Base-by-base conservation (phyloP, 306 rosid species). In the Cucurbita ficifolia region DNA sequence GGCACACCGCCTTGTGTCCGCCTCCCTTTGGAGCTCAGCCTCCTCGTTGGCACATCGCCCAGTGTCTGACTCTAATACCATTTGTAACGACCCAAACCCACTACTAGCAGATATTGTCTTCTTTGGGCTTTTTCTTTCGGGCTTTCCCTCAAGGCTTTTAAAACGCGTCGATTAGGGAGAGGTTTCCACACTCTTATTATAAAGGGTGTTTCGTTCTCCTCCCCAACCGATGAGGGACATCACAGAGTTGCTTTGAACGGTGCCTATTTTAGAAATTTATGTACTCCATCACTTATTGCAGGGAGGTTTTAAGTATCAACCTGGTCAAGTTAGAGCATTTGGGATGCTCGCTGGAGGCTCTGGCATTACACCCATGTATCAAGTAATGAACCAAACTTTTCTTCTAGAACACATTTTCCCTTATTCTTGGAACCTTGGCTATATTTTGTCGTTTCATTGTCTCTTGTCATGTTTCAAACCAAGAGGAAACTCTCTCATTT, bases 271-370 rank as follows among this genome's bases (percentile, higher is more conserved):
- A 17, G 50, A 45, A 60, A 72, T 70, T 52, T 65, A 45, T 48
- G 18, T 73, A 39, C 19, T 56, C 36, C 22, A 53, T 73, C 56
- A 1, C 55, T 18, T 55, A 7, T 71, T 51, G 58, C 84, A 93
- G 98, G 98, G 98, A 29, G 96, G 98, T 81, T 94, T 94, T 84
- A 90, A 68, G 85, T 94, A 94, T 78, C 85, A 79, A 81, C 86
- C 90, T 59, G 97, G 97, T 9, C 88, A 94, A 52, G 96, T 90
- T 77, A 79, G 97, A 75, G 95, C 94, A 42, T 94, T 94, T 71
- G 98, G 98, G 71, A 94, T 94, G 98, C 89, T 94, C 77, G 98
- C 98, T 76, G 98, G 98, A 84, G 98, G 98, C 76, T 94, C 98
- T 75, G 98, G 98, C 77, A 94, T 94, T 71, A 94, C 98, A 61